Conservation (phyloP, 371 early-diverging fungal genomes). For the Mucor plumbeus region DNA sequence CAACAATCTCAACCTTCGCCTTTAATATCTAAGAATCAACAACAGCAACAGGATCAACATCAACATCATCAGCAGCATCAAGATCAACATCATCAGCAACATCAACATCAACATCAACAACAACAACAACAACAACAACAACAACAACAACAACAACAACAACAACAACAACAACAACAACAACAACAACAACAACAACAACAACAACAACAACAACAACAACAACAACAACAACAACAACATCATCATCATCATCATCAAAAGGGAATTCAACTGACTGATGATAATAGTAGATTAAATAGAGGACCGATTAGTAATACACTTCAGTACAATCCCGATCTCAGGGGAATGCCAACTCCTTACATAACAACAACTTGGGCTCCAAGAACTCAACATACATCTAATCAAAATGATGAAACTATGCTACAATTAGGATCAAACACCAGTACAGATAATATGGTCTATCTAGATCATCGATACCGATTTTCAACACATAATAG, state of each 20-base stretch:
- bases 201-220: conserved; percentile 1
- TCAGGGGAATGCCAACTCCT: not conserved
- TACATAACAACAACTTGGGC: not conserved
- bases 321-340: not conserved
- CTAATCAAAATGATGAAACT: not conserved
- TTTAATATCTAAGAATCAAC: not conserved
- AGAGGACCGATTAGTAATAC: not conserved
- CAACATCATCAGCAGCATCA: conserved; percentile 1
- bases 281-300: not conserved
- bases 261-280: not conserved
- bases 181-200: not conserved
- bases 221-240: not conserved
- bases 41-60: too few relatives aligned
- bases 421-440: not conserved
- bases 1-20: not conserved
- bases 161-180: conserved; percentile 1
- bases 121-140: not conserved
- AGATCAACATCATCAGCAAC: not conserved
- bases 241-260: conserved; percentile 1
- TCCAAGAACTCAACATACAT: not conserved
- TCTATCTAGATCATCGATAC: conserved; percentile 11
- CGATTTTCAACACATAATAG: conserved; percentile 1
- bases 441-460: not conserved
- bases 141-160: not conserved
- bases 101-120: not conserved